Percentiles rank a stretch among this genome's conserved stretches.
Evolutionary conservation across 192 early-diverging fungal species (phyloP).

Genomic region (Coemansia interrupta): DNA sequence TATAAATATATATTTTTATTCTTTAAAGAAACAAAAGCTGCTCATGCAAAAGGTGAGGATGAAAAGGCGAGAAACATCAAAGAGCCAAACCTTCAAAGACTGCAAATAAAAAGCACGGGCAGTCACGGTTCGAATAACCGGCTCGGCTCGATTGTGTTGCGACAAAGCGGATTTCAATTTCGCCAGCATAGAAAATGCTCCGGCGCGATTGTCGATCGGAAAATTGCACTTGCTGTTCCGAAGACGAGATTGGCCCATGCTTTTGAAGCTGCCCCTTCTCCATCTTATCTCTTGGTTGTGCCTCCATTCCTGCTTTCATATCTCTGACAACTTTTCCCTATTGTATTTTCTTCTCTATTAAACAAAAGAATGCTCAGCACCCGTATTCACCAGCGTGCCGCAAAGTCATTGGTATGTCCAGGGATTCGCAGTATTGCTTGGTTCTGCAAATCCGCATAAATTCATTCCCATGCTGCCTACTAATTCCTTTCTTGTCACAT

Average conservation of each 20-base stretch:
- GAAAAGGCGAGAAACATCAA: background rate
- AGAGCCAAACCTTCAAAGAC: background rate
- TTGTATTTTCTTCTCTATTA: constrained; percentile 9
- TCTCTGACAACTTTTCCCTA: background rate
- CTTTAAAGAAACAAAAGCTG: too few relatives aligned
- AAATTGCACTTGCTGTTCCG: too few relatives aligned
- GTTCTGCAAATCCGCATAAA: background rate
- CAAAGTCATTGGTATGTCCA: constrained; percentile 37
- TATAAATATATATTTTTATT: too few relatives aligned
- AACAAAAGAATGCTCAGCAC: constrained; percentile 38
- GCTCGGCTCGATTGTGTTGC: background rate
- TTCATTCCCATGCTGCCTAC: background rate
- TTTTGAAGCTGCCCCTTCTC: background rate
- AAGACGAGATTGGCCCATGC: background rate
- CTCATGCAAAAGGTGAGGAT: background rate
- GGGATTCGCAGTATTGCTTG: background rate
- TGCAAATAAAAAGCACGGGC: background rate
- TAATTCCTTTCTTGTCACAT: background rate
- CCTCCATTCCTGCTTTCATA: background rate
- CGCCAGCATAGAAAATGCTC: background rate
- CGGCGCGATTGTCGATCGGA: too few relatives aligned
- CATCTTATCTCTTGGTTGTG: constrained; percentile 8
- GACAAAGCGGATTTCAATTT: background rate
- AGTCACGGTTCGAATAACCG: background rate
- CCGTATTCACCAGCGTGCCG: constrained; percentile 30